Evolutionary conservation across 179 eudicot species (phyloP), one percentile per base, ranked within the genome.

Genomic region (Spergularia azorica): DNA sequence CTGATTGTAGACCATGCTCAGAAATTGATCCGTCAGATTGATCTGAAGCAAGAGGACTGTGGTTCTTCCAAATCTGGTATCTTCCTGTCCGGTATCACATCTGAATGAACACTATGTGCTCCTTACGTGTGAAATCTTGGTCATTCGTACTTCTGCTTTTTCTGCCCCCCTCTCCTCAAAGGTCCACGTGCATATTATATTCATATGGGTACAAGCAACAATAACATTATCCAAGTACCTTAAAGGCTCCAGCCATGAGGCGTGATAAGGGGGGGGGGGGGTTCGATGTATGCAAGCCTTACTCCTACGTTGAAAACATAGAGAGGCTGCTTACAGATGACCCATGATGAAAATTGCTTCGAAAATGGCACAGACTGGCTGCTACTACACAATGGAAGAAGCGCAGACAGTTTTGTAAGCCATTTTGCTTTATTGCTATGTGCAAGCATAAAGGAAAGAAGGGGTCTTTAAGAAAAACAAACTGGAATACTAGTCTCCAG

Each of bases 1-100:
- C 80, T 92, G 85, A 74, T 92, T 55, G 76, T 86, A 77, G 97
- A 92, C 73, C 95, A 77, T 79, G 93, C 92, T 60, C 79, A 81
- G 80, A 81, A 81, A 71, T 79, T 92, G 86, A 70, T 91, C 70
- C 94, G 96, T 75, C 91, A 87, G 78, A 87, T 92, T 72, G 78
- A 87, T 77, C 82, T 91, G 52, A 91, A 89, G 85, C 77, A 82
- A 7, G 86, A 84, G 70, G 90, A 92, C 79, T 92, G 96, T 78
- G 77, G 70, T 11, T 52, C 79, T 56, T 85, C 89, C 59, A 77
- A 78, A 73, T 79, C 94, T 72, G 92, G 96, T 89, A 85, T 72
- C 46, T 74, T 41, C 21, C 2, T 26, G 55, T 77, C 55, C 43
- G 6, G 13, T 64, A 11, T 26, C 64, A 20, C 39, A 16, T 46